phyloP scores from a whole-genome alignment of 192 early-diverging fungal genomes.

The Lobosporangium transversale region DNA sequence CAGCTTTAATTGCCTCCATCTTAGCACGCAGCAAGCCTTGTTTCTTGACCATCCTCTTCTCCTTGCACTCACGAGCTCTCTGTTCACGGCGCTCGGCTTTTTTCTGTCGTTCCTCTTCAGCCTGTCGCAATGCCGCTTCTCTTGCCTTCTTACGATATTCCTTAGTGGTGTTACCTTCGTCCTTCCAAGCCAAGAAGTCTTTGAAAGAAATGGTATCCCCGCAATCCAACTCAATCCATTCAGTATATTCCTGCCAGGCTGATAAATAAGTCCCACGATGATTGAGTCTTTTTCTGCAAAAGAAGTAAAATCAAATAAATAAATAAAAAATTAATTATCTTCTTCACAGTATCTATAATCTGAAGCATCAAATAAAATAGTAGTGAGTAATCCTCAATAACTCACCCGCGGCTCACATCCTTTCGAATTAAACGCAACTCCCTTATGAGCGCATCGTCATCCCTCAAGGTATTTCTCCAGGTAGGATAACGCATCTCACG shows the following conservation, averaged over 20 bases:
- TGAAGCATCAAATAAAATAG: too few species aligned
- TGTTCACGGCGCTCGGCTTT: neutral
- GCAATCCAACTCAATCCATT: constrained; percentile 44
- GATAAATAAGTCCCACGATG: constrained; percentile 11
- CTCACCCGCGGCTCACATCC: constrained; percentile 12
- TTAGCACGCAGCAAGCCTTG: too few species aligned
- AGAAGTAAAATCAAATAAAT: too few species aligned
- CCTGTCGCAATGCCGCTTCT: constrained; percentile 11
- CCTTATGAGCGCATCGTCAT: neutral
- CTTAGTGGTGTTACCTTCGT: constrained; percentile 20
- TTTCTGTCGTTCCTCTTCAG: constrained; percentile 1
- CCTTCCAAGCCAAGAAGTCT: constrained; percentile 32
- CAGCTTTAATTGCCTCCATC: too few species aligned
- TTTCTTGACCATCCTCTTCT: too few species aligned
- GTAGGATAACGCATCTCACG: neutral
- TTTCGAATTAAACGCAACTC: constrained; percentile 12
- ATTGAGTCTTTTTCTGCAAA: neutral
- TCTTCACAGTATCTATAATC: neutral
- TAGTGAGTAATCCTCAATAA: too few species aligned
- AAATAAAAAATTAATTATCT: neutral
- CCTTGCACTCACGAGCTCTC: neutral
- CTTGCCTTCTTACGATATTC: constrained; percentile 6
- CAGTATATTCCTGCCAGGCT: constrained; percentile 37
- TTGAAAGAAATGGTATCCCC: constrained; percentile 1
- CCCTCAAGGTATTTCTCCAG: constrained; percentile 2